Conservation (phyloP, 257 asterid species). For the Petrea volubilis region DNA sequence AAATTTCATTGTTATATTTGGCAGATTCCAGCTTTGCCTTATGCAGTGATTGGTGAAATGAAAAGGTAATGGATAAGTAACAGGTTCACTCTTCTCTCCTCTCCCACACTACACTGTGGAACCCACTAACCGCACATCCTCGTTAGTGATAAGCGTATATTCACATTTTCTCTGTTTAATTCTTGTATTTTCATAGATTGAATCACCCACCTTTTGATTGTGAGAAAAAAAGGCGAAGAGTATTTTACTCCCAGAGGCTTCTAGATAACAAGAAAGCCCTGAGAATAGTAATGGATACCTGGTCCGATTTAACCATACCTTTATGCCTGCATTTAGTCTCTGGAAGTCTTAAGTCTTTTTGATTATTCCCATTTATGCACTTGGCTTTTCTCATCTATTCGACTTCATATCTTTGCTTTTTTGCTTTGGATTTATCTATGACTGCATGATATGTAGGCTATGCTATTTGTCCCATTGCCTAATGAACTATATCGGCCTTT, state of each 20-base stretch:
- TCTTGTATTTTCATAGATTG: background rate
- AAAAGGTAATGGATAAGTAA: background rate
- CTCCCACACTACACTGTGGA: background rate
- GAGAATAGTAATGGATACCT: background rate
- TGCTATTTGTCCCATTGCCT: background rate
- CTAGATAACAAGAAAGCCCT: background rate
- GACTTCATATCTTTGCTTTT: background rate
- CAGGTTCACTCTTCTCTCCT: background rate
- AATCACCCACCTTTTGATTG: background rate
- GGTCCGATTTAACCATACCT: background rate
- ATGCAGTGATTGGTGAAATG: background rate
- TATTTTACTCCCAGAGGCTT: background rate
- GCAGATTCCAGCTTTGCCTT: slow-evolving; percentile 5
- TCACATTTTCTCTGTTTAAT: background rate
- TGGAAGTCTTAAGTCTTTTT: background rate
- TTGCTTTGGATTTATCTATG: background rate
- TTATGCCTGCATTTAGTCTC: background rate
- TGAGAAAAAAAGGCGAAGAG: background rate
- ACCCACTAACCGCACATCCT: background rate
- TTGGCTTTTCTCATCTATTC: background rate
- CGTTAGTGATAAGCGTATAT: background rate
- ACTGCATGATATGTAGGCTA: background rate
- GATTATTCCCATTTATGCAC: background rate
- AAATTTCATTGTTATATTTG: background rate
- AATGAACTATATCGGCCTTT: background rate